phyloP scores from a whole-genome alignment of 768 basidiomycete species.

The Russula abietina region DNA sequence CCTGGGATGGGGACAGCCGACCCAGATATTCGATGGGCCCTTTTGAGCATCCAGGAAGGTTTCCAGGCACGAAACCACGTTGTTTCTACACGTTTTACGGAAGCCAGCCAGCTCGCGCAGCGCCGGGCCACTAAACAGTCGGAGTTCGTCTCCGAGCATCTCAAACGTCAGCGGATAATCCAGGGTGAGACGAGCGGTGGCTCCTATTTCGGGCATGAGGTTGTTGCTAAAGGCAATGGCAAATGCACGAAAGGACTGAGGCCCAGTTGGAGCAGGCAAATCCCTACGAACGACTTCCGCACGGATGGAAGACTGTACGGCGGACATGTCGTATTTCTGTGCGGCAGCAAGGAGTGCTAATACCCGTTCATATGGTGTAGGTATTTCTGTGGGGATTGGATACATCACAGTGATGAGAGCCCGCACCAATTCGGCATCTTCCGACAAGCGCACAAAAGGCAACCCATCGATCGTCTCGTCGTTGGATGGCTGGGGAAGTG shows the following conservation, averaged over 20 bases:
- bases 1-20: background rate
- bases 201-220: background rate
- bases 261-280: background rate
- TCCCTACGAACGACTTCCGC: background rate
- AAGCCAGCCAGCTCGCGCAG: background rate
- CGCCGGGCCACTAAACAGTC: background rate
- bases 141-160: background rate
- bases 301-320: constrained; percentile 6
- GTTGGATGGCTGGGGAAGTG: constrained; percentile 23
- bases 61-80: background rate
- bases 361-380: background rate
- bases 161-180: constrained; percentile 13
- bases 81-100: constrained; percentile 3
- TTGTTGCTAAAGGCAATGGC: constrained; percentile 15
- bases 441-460: constrained; percentile 18
- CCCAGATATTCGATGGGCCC: constrained; percentile 11
- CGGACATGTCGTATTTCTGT: constrained; percentile 27
- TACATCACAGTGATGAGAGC: constrained; percentile 17
- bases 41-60: background rate
- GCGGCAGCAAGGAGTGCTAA: constrained; percentile 22
- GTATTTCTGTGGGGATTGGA: constrained; percentile 5
- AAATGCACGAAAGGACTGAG: constrained; percentile 18
- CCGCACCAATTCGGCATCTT: constrained; percentile 8
- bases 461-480: constrained; percentile 6
- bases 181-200: background rate